Base-by-base conservation (phyloP, 2,329 filamentous ascomycete species). In the Microascus cirrosus region DNA sequence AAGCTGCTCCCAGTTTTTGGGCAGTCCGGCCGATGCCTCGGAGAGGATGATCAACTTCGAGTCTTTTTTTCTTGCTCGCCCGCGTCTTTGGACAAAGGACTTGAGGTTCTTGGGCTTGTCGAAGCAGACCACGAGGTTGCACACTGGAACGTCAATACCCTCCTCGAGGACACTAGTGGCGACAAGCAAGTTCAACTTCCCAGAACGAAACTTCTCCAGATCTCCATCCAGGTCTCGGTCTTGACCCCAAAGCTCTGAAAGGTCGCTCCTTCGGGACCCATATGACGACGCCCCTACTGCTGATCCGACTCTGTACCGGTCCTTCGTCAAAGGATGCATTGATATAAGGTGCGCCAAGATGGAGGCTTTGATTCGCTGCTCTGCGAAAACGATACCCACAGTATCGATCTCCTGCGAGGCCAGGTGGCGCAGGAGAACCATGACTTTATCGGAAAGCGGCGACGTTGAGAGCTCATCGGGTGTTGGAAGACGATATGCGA, bases 311-410 rank as follows among this genome's bases (percentile, higher is more conserved):
- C 69, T 71, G 62, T 81, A 83, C 25, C 69, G 75, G 5, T 67
- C 60, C n/a, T 64, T 67, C 15, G 79, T 71, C 0, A 63, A 61
- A 0, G 84, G 78, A 61, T 85, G 78, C 0, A 73, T 63, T 0
- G 74, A 73, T 1, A 90, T 68, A 1, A 90, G 65, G 5, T 83
- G 75, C 2, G 76, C 70, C 34, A 92, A 70, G 3, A 88, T 77
- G 7, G 75, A 76, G 0, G 84, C 84, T 0, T 81, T 83, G 1
- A 77, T 77, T 55, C 85, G 73, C 64, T 88, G 81, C 59, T 80
- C 74, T 25, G 82, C 87, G 62, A 92, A 92, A 0, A 91, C 70
- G 18, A 92, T 83, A 0, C 84, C 83, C 3, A 79, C 76, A 0
- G 62, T 53, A 28, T 57, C 39, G 15, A 25, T 24, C 6, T 55